These are phyloP conservation scores for Epichloe brachyelytri DNA, from an alignment of 2,329 filamentous ascomycete genomes.

Conservation along the genomic window DNA sequence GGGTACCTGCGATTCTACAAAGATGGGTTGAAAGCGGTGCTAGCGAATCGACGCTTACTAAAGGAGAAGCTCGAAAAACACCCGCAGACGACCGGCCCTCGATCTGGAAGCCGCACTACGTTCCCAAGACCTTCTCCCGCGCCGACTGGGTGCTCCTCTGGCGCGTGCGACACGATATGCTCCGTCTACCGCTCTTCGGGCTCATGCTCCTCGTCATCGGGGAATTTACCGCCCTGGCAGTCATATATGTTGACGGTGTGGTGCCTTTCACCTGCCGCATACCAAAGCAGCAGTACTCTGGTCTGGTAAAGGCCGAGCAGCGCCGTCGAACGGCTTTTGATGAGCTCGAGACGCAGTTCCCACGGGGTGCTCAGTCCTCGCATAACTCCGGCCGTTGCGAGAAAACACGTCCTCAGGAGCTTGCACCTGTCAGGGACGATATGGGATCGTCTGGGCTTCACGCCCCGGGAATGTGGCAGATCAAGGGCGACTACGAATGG, in stretches of 20 bases:
- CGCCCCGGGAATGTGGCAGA: constrained; percentile 39
- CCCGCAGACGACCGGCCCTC: constrained; percentile 43
- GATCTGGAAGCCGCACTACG: constrained; percentile 19
- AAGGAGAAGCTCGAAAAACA: constrained; percentile 27
- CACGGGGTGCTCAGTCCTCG: constrained; percentile 23
- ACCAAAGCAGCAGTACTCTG: constrained; percentile 54
- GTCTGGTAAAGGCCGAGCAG: constrained; percentile 41
- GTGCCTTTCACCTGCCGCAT: constrained; percentile 77
- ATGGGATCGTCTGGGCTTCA: constrained; percentile 37
- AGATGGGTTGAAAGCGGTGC: constrained; percentile 62
- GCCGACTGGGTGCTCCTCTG: constrained; percentile 57
- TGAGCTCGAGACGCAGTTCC: constrained; percentile 19
- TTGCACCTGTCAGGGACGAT: constrained; percentile 32
- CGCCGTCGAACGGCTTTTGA: constrained; percentile 37
- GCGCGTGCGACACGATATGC: constrained; percentile 57
- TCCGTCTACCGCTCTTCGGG: constrained; percentile 67
- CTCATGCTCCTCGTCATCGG: constrained; percentile 66
- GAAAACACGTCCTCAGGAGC: constrained; percentile 27
- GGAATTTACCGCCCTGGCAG: constrained; percentile 73
- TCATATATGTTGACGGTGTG: constrained; percentile 54
- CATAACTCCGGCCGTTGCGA: constrained; percentile 17
- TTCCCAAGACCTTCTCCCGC: constrained; percentile 35
- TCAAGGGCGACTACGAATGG: constrained; percentile 35
- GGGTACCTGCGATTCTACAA: constrained; percentile 83
- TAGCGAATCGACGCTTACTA: constrained; percentile 48